Evolutionary conservation across 129 eudicot genomes (phyloP).

Genomic region (Escallonia rubra): DNA sequence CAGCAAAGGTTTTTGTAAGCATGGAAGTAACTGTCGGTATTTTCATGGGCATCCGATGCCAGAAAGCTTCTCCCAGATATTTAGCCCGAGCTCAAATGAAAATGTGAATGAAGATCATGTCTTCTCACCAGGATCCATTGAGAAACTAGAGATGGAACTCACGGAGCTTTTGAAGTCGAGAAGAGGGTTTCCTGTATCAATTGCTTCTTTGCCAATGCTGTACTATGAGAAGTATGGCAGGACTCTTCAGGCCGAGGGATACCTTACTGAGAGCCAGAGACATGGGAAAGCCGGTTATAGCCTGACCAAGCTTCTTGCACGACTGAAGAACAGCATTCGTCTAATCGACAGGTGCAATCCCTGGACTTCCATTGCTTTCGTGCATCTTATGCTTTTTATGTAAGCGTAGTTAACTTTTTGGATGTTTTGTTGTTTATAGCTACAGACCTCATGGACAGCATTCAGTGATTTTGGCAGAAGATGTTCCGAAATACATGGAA

Average conservation of each 20-base stretch:
- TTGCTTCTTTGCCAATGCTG: slow-evolving; percentile 57
- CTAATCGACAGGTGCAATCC: slow-evolving; percentile 65
- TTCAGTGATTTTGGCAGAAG: slow-evolving; percentile 71
- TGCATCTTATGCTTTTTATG: neutral
- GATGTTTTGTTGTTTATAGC: slow-evolving; percentile 7
- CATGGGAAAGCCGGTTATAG: slow-evolving; percentile 94
- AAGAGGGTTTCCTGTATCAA: slow-evolving; percentile 56
- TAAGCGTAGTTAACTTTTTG: slow-evolving; percentile 15
- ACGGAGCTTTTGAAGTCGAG: slow-evolving; percentile 53
- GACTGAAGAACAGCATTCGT: slow-evolving; percentile 59
- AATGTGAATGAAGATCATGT: slow-evolving; percentile 20
- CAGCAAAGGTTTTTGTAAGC: slow-evolving; percentile 53
- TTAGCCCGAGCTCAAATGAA: slow-evolving; percentile 23
- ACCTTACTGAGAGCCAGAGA: slow-evolving; percentile 89
- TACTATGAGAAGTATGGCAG: slow-evolving; percentile 54
- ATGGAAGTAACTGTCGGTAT: slow-evolving; percentile 52
- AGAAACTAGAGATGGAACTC: slow-evolving; percentile 55
- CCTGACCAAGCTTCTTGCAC: slow-evolving; percentile 85
- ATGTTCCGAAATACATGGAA: slow-evolving; percentile 65
- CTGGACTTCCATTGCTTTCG: slow-evolving; percentile 1
- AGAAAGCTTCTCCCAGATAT: slow-evolving; percentile 40
- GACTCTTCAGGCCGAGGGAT: slow-evolving; percentile 78
- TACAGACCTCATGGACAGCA: slow-evolving; percentile 95
- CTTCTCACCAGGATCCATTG: slow-evolving; percentile 50
- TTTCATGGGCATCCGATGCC: slow-evolving; percentile 39